Evolutionary conservation across 2,329 filamentous ascomycete genomes (phyloP).

Genomic region (Pseudogymnoascus sp.): DNA sequence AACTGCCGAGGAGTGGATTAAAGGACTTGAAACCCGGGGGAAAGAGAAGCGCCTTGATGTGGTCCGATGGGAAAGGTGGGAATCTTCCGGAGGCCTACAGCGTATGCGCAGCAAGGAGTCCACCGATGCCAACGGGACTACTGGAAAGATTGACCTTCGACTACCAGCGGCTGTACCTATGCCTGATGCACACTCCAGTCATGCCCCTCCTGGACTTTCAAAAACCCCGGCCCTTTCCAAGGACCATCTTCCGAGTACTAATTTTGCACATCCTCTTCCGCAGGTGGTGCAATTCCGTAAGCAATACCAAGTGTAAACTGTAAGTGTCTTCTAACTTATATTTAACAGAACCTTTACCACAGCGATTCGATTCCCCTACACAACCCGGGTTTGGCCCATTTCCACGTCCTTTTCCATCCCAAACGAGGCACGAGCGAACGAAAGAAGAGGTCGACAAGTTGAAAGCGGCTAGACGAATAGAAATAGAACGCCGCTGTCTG

Average conservation of each 20-base stretch:
- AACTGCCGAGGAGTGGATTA: conserved; percentile 68
- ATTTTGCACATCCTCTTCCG: not conserved
- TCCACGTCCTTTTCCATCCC: conserved; percentile 18
- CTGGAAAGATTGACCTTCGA: not conserved
- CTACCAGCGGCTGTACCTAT: not conserved
- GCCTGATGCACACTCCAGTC: not conserved
- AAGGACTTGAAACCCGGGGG: conserved; percentile 60
- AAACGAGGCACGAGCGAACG: conserved; percentile 42
- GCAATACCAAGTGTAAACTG: not conserved
- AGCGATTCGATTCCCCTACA: conserved; percentile 25
- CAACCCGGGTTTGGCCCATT: conserved; percentile 23
- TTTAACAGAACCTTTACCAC: conserved; percentile 12
- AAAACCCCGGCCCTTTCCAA: not conserved
- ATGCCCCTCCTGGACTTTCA: not conserved
- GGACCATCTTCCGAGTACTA: not conserved
- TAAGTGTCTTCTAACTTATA: conserved; percentile 1
- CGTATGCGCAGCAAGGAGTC: conserved; percentile 18
- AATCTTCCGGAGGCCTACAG: conserved; percentile 27
- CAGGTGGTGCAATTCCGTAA: conserved; percentile 2
- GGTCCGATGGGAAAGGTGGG: conserved; percentile 62
- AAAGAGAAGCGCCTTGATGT: conserved; percentile 52
- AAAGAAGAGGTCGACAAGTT: conserved; percentile 55
- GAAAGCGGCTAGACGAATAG: conserved; percentile 54
- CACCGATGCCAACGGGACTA: not conserved
- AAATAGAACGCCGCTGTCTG: conserved; percentile 64